Conservation (phyloP, 495 filamentous ascomycete species). For the Hypoxylon lienhwacheense region DNA sequence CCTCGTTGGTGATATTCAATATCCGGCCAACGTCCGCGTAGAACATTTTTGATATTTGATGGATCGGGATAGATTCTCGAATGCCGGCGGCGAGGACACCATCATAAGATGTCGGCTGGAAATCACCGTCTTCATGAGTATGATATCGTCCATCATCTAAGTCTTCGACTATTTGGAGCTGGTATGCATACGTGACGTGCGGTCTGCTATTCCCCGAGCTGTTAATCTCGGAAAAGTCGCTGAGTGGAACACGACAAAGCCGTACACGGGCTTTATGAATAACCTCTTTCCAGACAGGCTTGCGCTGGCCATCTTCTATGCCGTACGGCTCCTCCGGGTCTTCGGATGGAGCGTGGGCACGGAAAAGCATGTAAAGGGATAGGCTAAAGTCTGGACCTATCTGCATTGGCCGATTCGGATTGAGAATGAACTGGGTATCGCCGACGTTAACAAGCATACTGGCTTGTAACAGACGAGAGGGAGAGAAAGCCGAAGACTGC, state of each 20-base stretch:
- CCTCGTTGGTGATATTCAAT: constrained; percentile 80
- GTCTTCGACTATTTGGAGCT: constrained; percentile 88
- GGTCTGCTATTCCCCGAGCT: constrained; percentile 24
- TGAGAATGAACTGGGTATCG: constrained; percentile 77
- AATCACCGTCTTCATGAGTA: constrained; percentile 67
- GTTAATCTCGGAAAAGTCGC: constrained; percentile 32
- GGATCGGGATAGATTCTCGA: constrained; percentile 79
- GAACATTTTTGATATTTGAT: constrained; percentile 94
- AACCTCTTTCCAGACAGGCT: constrained; percentile 95
- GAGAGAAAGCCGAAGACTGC: constrained; percentile 55
- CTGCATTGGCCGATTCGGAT: constrained; percentile 67
- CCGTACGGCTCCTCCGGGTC: constrained; percentile 49
- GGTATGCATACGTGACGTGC: constrained; percentile 71
- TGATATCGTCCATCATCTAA: constrained; percentile 89
- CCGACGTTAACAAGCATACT: constrained; percentile 89
- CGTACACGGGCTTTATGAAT: constrained; percentile 92
- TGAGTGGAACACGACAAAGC: constrained; percentile 58
- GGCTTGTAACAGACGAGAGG: constrained; percentile 88
- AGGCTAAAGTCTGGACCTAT: constrained; percentile 86
- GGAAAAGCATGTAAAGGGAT: constrained; percentile 96
- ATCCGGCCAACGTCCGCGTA: constrained; percentile 96
- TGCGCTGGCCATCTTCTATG: constrained; percentile 55
- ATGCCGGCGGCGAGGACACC: constrained; percentile 76
- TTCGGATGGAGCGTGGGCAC: constrained; percentile 60
- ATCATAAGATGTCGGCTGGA: constrained; percentile 64